Base-by-base conservation (phyloP, 768 basidiomycete genomes). In the Filobasidium floriforme region DNA sequence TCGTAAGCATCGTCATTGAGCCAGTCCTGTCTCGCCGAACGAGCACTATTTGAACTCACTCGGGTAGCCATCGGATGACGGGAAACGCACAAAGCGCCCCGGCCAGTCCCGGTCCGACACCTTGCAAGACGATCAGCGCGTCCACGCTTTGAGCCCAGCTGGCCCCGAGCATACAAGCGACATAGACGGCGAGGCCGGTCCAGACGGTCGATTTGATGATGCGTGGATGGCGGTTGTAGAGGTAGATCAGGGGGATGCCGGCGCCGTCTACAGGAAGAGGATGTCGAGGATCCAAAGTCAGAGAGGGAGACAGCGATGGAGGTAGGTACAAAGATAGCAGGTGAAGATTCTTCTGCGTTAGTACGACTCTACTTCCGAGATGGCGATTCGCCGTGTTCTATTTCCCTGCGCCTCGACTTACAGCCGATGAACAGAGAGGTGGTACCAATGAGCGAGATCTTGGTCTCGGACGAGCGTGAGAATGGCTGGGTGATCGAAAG, bases 21-120 rank as follows among this genome's bases (percentile, higher is more conserved):
- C 43, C 15, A 49, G 24, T 26, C 44, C 32, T 4, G 9, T 9
- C 9, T 37, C 32, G 28, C 29, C n/a, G n/a, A 10, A 52, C 29
- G 32, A n/a, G n/a, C n/a, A n/a, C n/a, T n/a, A n/a, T n/a, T 7
- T 40, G 62, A 6, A 67, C 70, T 18, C 62, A 69, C 70, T 71
- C 66, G 18, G 70, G 70, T 29, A 71, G 29, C 70, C 70, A 71
- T 19, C 68, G 60, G 41, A 71, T 71, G 44, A 71, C 64, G 14
- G 70, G 70, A 44, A 69, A 69, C 1, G 68, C 70, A 40, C 62
- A 64, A 1, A 71, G 37, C 18, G 68, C 68, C 0, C 65, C 70
- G 10, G 70, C 70, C 18, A 66, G 18, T 7, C 70, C 70, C 59
- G 70, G 70, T 28, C 57, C 60, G 18, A 71, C 52, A 2, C 70